Evolutionary conservation across 1,284 basidiomycete species (phyloP).

Genomic region (Cutaneotrichosporon sp.): DNA sequence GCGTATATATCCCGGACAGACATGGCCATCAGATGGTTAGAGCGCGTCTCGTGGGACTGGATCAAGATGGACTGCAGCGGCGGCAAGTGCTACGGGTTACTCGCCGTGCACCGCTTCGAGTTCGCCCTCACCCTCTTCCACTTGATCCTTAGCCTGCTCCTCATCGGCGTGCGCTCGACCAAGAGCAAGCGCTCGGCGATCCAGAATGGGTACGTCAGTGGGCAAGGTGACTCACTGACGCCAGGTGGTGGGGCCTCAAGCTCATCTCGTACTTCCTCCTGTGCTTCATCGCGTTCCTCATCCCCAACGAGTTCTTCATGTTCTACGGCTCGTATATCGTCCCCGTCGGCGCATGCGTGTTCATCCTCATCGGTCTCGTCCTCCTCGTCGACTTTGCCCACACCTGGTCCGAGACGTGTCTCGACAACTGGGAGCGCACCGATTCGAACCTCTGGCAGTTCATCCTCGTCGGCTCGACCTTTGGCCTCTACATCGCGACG

Average conservation of each 20-base stretch:
- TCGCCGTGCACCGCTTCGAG: slow-evolving; percentile 97
- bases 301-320: slow-evolving; percentile 63
- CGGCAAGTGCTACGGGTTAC: slow-evolving; percentile 92
- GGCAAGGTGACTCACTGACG: slow-evolving; percentile 1
- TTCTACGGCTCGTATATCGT: slow-evolving; percentile 83
- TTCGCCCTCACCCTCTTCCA: slow-evolving; percentile 93
- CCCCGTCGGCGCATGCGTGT: slow-evolving; percentile 86
- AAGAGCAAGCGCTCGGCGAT: slow-evolving; percentile 87
- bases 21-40: slow-evolving; percentile 80
- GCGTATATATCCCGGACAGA: slow-evolving; percentile 96
- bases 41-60: slow-evolving; percentile 93
- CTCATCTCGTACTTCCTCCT: slow-evolving; percentile 76
- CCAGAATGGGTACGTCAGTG: slow-evolving; percentile 82
- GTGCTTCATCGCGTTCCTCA: slow-evolving; percentile 84
- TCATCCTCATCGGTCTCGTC: slow-evolving; percentile 94
- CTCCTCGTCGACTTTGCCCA: slow-evolving; percentile 99
- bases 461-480: slow-evolving; percentile 91
- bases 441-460: slow-evolving; percentile 93
- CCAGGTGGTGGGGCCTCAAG: slow-evolving; percentile 98
- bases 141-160: slow-evolving; percentile 70
- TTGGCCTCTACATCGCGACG: slow-evolving; percentile 78
- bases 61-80: slow-evolving; percentile 96
- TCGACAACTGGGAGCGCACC: slow-evolving; percentile 90
- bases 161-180: slow-evolving; percentile 88
- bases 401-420: slow-evolving; percentile 95